phyloP scores from a whole-genome alignment of 495 filamentous ascomycete genomes.

The Annulohypoxylon nitens region DNA sequence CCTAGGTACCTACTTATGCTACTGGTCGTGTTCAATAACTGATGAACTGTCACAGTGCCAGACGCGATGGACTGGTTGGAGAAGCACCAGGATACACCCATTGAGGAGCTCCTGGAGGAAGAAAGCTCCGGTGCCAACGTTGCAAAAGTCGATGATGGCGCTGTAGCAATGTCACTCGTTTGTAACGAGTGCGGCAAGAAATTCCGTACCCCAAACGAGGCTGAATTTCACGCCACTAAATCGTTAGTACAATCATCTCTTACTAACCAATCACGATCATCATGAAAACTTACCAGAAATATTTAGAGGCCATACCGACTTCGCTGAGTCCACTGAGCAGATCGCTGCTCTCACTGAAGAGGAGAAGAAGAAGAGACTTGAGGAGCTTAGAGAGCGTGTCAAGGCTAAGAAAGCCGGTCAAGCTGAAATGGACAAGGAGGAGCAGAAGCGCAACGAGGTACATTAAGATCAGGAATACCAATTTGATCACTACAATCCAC shows the following conservation, averaged over 20 bases:
- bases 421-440: constrained; percentile 80
- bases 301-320: constrained; percentile 83
- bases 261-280: neutral
- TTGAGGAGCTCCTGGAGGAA: constrained; percentile 60
- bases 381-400: constrained; percentile 78
- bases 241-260: constrained; percentile 64
- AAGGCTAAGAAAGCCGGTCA: constrained; percentile 79
- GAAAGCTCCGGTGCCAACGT: constrained; percentile 66
- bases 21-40: constrained; percentile 23
- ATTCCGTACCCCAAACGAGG: constrained; percentile 82
- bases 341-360: constrained; percentile 91
- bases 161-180: constrained; percentile 65
- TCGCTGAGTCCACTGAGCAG: constrained; percentile 92
- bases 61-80: constrained; percentile 95
- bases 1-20: neutral
- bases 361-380: constrained; percentile 83
- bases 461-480: constrained; percentile 2
- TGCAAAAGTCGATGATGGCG: constrained; percentile 71
- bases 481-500: neutral
- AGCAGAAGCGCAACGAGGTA: constrained; percentile 91
- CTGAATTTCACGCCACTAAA: constrained; percentile 91
- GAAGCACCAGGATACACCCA: constrained; percentile 70
- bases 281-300: constrained; percentile 25
- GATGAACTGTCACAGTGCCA: constrained; percentile 71
- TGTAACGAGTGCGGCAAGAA: constrained; percentile 96